These are phyloP conservation scores for Lactarius pseudohatsudake DNA, from an alignment of 768 basidiomycete species.

Conservation along the genomic window DNA sequence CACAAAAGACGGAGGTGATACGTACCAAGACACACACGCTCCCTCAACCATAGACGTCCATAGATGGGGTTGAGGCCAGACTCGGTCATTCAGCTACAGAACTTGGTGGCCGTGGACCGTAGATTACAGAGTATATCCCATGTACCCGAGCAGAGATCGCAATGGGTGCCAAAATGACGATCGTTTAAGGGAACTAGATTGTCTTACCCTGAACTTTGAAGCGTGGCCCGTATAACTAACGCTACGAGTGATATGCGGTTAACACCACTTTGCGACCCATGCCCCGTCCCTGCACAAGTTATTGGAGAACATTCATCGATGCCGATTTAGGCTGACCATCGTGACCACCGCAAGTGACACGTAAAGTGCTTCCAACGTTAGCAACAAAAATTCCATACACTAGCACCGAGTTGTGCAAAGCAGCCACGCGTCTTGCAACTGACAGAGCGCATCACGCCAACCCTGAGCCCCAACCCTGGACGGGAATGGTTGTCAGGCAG, in stretches of 20 bases:
- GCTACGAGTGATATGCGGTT: background rate
- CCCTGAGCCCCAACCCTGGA: too few species aligned
- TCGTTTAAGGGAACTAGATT: background rate
- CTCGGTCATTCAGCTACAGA: background rate
- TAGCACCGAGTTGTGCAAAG: too few species aligned
- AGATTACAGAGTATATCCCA: background rate
- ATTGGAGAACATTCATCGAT: slow-evolving; percentile 49
- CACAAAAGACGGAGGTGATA: background rate
- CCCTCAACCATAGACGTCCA: too few species aligned
- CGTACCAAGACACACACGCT: too few species aligned
- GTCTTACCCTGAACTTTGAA: background rate
- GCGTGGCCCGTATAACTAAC: background rate
- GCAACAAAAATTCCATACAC: too few species aligned
- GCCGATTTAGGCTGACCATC: slow-evolving; percentile 44
- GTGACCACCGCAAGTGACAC: slow-evolving; percentile 29
- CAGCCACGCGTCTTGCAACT: too few species aligned
- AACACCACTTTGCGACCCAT: background rate
- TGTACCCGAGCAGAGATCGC: background rate
- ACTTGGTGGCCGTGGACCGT: background rate
- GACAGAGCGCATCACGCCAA: too few species aligned
- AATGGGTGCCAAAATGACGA: background rate
- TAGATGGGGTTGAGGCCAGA: background rate
- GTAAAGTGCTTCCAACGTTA: too few species aligned
- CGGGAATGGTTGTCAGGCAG: too few species aligned
- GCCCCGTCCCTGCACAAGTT: slow-evolving; percentile 27